Conservation (phyloP, 1,284 basidiomycete genomes). For the Leccinum holopus region DNA sequence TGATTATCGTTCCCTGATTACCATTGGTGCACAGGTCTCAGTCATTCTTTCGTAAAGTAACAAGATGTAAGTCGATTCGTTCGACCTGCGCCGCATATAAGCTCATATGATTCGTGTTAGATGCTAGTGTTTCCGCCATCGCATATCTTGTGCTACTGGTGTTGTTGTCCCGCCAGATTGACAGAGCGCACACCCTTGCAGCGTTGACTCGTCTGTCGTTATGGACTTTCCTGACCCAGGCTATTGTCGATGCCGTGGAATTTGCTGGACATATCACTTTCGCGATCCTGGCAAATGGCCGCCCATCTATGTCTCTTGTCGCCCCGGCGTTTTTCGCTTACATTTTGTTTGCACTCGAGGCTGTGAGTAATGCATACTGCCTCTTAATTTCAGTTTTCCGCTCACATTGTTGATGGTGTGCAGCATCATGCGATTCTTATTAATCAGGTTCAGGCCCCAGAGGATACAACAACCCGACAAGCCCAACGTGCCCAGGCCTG, state of each 20-base stretch:
- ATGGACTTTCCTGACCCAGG: conserved; percentile 78
- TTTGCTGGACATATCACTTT: conserved; percentile 86
- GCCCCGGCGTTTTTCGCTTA: conserved; percentile 81
- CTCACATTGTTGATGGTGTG: background rate
- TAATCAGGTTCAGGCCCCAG: conserved; percentile 80
- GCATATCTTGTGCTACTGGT: conserved; percentile 66
- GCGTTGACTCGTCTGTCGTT: conserved; percentile 76
- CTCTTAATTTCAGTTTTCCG: background rate
- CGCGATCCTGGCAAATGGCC: conserved; percentile 77
- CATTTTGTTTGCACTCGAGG: conserved; percentile 69
- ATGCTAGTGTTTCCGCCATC: conserved; percentile 69
- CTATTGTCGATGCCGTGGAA: conserved; percentile 74
- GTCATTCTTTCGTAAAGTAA: conserved; percentile 77
- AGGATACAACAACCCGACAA: conserved; percentile 46
- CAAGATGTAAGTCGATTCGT: conserved; percentile 61
- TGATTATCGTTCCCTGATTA: conserved; percentile 8
- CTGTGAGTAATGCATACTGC: conserved; percentile 44
- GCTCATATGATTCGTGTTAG: conserved; percentile 39
- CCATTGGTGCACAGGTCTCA: conserved; percentile 41
- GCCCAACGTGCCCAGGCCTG: conserved; percentile 12
- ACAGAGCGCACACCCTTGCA: conserved; percentile 73
- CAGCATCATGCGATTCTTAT: conserved; percentile 84
- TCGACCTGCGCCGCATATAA: background rate
- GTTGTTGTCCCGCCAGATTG: conserved; percentile 72
- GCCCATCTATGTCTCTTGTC: conserved; percentile 73